A percentile compares a stretch with the other conserved stretches of the same genome.
Conservation (phyloP, 2,329 filamentous ascomycete species). For the Teratosphaeria pseudoeucalypti region DNA sequence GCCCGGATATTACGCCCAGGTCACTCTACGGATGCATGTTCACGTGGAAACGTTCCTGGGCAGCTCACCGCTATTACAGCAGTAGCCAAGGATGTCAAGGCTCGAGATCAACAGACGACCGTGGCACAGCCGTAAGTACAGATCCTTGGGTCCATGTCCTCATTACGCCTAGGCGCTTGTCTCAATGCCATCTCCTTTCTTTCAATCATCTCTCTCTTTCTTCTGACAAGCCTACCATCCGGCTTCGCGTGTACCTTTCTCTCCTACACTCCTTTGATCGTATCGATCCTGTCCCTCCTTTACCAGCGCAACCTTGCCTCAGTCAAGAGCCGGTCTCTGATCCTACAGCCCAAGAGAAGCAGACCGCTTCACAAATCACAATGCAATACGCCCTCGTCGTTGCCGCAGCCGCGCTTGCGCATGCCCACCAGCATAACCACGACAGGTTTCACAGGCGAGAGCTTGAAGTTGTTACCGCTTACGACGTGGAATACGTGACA, state of each 20-base stretch:
- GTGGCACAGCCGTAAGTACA: not conserved
- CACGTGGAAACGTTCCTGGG: not conserved
- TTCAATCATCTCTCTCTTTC: not conserved
- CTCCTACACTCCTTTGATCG: not conserved
- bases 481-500: not conserved
- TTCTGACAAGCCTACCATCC: not conserved
- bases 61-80: no score
- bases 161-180: not conserved
- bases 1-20: not conserved
- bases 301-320: not conserved
- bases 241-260: not conserved
- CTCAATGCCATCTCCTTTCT: not conserved
- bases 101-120: not conserved
- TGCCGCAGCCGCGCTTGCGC: conserved; percentile 6
- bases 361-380: not conserved
- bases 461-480: not conserved
- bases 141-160: not conserved
- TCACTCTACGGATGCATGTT: not conserved
- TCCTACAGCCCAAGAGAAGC: not conserved
- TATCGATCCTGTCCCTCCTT: not conserved
- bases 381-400: conserved; percentile 9
- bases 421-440: conserved; percentile 2
- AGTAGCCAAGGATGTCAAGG: not conserved
- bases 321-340: not conserved
- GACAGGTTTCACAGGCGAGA: not conserved